phyloP scores from a whole-genome alignment of 495 filamentous ascomycete species.

The Podospora tetraspora region DNA sequence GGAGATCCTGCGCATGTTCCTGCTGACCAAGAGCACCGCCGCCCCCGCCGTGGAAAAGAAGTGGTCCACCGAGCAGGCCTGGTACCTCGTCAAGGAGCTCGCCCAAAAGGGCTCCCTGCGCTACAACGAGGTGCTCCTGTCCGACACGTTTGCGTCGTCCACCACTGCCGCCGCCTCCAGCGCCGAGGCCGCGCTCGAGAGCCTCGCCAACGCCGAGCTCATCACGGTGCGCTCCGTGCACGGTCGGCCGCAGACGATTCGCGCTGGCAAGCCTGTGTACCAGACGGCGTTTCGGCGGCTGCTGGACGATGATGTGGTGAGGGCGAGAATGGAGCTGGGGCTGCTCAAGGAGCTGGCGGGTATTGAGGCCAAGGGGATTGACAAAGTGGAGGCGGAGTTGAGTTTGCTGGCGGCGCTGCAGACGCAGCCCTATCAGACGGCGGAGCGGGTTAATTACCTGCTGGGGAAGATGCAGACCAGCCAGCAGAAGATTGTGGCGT shows the following conservation, averaged over 20 bases:
- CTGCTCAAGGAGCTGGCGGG: conserved; percentile 61
- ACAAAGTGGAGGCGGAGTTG: conserved; percentile 76
- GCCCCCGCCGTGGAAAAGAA: conserved; percentile 46
- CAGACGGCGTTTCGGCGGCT: conserved; percentile 71
- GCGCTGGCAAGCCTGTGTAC: conserved; percentile 83
- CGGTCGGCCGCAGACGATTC: conserved; percentile 71
- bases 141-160: conserved; percentile 61
- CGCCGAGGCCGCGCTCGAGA: conserved; percentile 68
- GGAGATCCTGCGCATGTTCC: conserved; percentile 90
- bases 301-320: conserved; percentile 64
- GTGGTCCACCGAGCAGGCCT: conserved; percentile 83
- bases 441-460: conserved; percentile 61
- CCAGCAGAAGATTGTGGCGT: conserved; percentile 70
- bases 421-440: conserved; percentile 57
- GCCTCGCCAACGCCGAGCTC: conserved; percentile 80
- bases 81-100: conserved; percentile 75
- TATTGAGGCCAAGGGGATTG: conserved; percentile 67
- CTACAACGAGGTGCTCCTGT: conserved; percentile 78
- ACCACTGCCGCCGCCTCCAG: conserved; percentile 34
- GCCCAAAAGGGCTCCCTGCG: conserved; percentile 55
- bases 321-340: conserved; percentile 67
- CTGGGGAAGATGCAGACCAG: conserved; percentile 62
- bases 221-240: conserved; percentile 67
- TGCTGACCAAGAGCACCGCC: conserved; percentile 48
- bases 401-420: conserved; percentile 55